Evolutionary conservation across 129 eudicot genomes (phyloP), one percentile per base, ranked within the genome.

Genomic region (Smallanthus sonchifolius): DNA sequence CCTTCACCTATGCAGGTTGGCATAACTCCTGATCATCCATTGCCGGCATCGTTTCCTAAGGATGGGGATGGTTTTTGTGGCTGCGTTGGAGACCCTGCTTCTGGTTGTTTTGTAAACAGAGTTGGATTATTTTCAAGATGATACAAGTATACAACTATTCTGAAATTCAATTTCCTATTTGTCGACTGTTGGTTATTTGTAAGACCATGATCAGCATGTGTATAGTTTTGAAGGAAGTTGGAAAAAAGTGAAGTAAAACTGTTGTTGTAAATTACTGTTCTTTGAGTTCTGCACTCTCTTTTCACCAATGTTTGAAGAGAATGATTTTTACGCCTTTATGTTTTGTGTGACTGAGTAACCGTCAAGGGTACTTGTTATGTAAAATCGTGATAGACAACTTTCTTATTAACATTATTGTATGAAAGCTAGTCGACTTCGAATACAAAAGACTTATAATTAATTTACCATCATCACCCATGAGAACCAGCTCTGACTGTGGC

Each of bases 11-110:
- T 74, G 30, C 57, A 94, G 97, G 97, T 95, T 63, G 99, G 99
- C 59, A 83, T 95, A 74, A 87, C 83, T 74, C 99, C 99, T 11
- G 97, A 95, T 77, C 90, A 86, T 82, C 94, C 96, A 10, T 81
- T 95, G 52, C 99, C 99, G 38, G 91, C 86, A 56, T 80, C 97
- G 48, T 91, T 95, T 78, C 92, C 97, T 2, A 91, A 95, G 82
- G 94, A 88, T 28, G 97, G 85, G 20, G 94, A 82, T 54, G 76
- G 86, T 44, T 88, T 94, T 64, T 94, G 99, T 82, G 86, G 91
- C 78, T 91, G 98, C 83, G 83, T 93, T 70, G 89, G 85, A 63
- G 96, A 93, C 81, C 83, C 96, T 11, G 79, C 91, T 7, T 86
- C 96, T 14, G 86, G 89, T 37, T 93, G 98, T 83, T 86, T 71